These are phyloP conservation scores for Monilinia fructigena DNA, from an alignment of 2,329 filamentous ascomycete species.

Conservation along the genomic window DNA sequence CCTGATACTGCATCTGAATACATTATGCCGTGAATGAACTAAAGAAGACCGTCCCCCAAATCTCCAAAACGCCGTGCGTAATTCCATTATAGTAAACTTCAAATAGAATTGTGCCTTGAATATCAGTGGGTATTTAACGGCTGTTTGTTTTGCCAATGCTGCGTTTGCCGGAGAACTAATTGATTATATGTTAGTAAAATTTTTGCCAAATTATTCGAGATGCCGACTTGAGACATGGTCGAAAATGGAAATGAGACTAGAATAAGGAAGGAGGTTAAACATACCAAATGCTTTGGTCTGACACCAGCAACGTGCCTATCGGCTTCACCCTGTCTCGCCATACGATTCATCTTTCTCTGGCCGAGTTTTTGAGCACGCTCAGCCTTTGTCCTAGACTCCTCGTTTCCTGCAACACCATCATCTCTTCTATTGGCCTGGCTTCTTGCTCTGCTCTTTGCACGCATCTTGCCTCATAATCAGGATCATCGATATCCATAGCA, in stretches of 20 bases:
- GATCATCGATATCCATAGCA: constrained; percentile 72
- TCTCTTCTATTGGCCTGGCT: constrained; percentile 69
- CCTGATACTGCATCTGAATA: constrained; percentile 19
- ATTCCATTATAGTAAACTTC: constrained; percentile 15
- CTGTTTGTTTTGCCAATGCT: constrained; percentile 85
- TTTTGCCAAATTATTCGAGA: not conserved
- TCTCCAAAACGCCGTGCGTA: constrained; percentile 21
- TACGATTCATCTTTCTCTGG: constrained; percentile 98
- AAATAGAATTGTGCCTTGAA: constrained; percentile 20
- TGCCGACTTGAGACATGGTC: not conserved
- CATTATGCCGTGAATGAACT: constrained; percentile 18
- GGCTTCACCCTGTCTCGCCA: constrained; percentile 94
- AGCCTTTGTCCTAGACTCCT: constrained; percentile 68
- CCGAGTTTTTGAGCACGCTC: constrained; percentile 83
- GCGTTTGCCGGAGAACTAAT: constrained; percentile 82
- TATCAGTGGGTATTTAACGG: constrained; percentile 49
- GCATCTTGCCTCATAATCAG: constrained; percentile 57
- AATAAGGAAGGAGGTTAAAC: constrained; percentile 41
- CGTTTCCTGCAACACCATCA: constrained; percentile 69
- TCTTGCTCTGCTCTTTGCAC: constrained; percentile 71
- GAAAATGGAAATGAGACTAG: not conserved
- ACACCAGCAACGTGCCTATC: constrained; percentile 84
- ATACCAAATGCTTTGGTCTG: constrained; percentile 86
- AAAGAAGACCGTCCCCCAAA: constrained; percentile 16
- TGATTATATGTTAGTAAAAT: constrained; percentile 39